Conservation (phyloP, 352 stramenopile genomes). For the Pseudoperonospora humuli region DNA sequence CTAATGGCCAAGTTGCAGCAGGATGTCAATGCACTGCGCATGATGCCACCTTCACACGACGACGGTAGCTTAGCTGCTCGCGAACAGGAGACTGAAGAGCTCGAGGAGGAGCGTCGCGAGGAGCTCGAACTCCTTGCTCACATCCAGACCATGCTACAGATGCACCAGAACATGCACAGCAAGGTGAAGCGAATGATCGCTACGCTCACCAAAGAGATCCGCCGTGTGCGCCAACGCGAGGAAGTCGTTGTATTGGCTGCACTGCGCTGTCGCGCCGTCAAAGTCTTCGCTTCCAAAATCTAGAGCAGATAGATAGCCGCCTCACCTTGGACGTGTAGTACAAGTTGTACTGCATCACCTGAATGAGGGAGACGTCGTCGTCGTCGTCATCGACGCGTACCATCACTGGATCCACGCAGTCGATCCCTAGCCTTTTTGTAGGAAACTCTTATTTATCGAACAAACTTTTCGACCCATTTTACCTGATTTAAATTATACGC, state of each 20-base stretch:
- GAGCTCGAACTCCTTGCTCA: slow-evolving; percentile 48
- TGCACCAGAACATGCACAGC: slow-evolving; percentile 30
- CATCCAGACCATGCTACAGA: slow-evolving; percentile 38
- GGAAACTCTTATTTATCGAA: slow-evolving; percentile 24
- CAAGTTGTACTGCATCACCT: background rate
- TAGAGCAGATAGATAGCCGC: slow-evolving; percentile 10
- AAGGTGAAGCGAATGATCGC: slow-evolving; percentile 41
- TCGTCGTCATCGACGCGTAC: slow-evolving; percentile 10
- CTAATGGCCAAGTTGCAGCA: slow-evolving; percentile 43
- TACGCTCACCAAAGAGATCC: slow-evolving; percentile 34
- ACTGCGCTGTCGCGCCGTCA: slow-evolving; percentile 43
- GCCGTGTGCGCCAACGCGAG: slow-evolving; percentile 35
- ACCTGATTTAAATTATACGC: slow-evolving; percentile 9
- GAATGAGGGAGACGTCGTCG: slow-evolving; percentile 2
- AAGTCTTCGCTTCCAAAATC: slow-evolving; percentile 37
- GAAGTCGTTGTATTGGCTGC: slow-evolving; percentile 42
- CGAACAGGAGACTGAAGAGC: slow-evolving; percentile 42
- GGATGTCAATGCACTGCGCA: slow-evolving; percentile 30
- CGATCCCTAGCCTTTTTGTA: background rate
- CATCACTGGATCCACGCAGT: slow-evolving; percentile 1
- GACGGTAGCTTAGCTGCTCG: slow-evolving; percentile 27
- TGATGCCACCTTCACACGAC: slow-evolving; percentile 16
- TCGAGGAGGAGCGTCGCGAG: slow-evolving; percentile 53
- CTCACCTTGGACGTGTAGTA: background rate
- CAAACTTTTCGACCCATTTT: slow-evolving; percentile 13